Conservation (phyloP, 805 yeast genomes). For the Tetrapisispora taiwanensis region DNA sequence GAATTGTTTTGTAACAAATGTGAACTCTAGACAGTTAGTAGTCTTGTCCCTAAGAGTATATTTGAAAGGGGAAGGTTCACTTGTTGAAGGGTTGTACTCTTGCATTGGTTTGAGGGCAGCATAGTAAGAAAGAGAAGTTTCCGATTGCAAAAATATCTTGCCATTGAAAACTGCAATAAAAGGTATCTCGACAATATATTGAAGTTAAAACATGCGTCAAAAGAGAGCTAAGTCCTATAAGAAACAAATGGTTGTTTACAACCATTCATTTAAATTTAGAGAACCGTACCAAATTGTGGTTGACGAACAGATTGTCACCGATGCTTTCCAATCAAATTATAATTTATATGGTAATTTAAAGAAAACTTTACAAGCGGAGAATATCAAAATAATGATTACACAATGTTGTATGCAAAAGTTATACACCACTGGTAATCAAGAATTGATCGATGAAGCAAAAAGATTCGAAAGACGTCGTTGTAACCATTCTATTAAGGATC, state of each 20-base stretch:
- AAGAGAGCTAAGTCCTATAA: constrained; percentile 90
- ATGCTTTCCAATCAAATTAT: constrained; percentile 55
- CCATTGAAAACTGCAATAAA: too few species aligned
- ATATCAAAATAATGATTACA: constrained; percentile 78
- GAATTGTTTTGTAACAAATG: too few species aligned
- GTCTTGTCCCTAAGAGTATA: too few species aligned
- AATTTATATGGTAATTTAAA: constrained; percentile 74
- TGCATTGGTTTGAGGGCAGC: too few species aligned
- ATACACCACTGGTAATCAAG: constrained; percentile 60
- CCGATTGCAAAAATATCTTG: too few species aligned
- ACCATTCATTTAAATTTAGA: constrained; percentile 81
- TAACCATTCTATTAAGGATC: constrained; percentile 60
- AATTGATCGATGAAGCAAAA: constrained; percentile 74
- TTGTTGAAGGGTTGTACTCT: too few species aligned
- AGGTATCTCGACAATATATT: too few species aligned
- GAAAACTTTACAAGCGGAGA: constrained; percentile 72
- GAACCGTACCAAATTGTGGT: constrained; percentile 87
- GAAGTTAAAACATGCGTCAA: constrained; percentile 75
- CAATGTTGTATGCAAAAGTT: constrained; percentile 90
- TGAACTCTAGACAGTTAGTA: too few species aligned
- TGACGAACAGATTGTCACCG: constrained; percentile 67
- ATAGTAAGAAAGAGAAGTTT: too few species aligned
- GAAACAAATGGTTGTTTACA: constrained; percentile 80
- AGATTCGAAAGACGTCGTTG: constrained; percentile 85
- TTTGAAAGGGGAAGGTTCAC: too few species aligned